A percentile compares a stretch with the other conserved stretches of the same genome.
Evolutionary conservation across 345 rosid genomes (phyloP).

Genomic region (Raphanus raphanistrum): DNA sequence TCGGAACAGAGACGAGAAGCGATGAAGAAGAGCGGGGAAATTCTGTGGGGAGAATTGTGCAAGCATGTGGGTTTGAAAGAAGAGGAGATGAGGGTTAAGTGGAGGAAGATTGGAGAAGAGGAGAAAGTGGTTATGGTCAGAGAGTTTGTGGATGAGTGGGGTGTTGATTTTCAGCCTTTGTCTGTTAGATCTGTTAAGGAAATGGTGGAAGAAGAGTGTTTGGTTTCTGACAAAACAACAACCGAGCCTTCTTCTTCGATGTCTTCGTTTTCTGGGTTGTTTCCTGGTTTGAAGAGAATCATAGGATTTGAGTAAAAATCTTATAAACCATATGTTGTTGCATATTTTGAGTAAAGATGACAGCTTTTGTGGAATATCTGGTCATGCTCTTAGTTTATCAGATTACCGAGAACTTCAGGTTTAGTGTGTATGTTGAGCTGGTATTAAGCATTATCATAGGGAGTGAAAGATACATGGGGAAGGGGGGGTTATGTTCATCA

Average conservation of each 20-base stretch:
- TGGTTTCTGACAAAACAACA: conserved; percentile 40
- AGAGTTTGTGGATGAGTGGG: conserved; percentile 64
- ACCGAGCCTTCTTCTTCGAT: conserved; percentile 8
- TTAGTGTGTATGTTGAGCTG: neutral
- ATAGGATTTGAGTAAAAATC: conserved; percentile 48
- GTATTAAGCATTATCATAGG: neutral
- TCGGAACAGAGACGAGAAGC: conserved; percentile 61
- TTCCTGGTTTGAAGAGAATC: conserved; percentile 66
- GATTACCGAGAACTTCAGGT: neutral
- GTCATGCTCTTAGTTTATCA: neutral
- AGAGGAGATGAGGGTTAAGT: conserved; percentile 51
- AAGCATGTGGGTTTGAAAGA: conserved; percentile 43
- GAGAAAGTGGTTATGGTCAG: conserved; percentile 55
- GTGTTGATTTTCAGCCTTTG: conserved; percentile 63
- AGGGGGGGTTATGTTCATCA: neutral
- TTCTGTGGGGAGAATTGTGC: conserved; percentile 71
- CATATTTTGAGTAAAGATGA: neutral
- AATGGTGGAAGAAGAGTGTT: conserved; percentile 69
- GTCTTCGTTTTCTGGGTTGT: conserved; percentile 39
- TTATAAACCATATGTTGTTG: no score
- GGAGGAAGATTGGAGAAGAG: conserved; percentile 61
- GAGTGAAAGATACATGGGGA: no score
- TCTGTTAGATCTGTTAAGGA: conserved; percentile 65
- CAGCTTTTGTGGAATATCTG: neutral
- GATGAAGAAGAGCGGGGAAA: conserved; percentile 65